Evolutionary conservation across 1,284 basidiomycete genomes (phyloP).

Genomic region (Leccinum insigne): DNA sequence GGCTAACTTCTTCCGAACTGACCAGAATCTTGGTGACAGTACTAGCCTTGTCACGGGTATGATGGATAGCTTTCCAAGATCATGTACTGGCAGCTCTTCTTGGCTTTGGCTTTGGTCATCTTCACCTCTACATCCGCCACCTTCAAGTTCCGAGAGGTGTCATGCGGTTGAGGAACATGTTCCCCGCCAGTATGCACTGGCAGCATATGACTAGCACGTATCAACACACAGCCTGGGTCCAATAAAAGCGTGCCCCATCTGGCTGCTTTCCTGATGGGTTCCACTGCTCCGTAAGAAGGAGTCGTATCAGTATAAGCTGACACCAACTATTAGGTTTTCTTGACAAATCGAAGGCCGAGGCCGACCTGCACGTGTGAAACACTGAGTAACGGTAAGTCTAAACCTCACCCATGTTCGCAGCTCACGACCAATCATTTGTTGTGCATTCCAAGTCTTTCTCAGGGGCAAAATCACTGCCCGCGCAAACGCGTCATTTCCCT

Average conservation of each 20-base stretch:
- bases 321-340: neutral
- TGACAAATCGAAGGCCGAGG: neutral
- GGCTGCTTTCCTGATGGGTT: neutral
- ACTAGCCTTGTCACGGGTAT: too few species aligned
- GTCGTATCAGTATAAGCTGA: neutral
- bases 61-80: too few species aligned
- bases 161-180: neutral
- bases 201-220: neutral
- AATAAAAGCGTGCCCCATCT: neutral
- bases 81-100: neutral
- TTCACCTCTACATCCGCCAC: neutral
- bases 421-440: constrained; percentile 39
- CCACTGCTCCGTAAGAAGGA: neutral
- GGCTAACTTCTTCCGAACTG: too few species aligned
- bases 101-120: neutral
- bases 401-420: neutral
- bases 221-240: neutral
- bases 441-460: constrained; percentile 55
- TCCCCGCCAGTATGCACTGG: neutral
- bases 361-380: neutral
- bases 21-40: too few species aligned
- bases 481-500: neutral
- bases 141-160: neutral
- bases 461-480: neutral
- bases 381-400: neutral